Conservation (phyloP, 2,329 filamentous ascomycete species). For the Colletotrichum horii region DNA sequence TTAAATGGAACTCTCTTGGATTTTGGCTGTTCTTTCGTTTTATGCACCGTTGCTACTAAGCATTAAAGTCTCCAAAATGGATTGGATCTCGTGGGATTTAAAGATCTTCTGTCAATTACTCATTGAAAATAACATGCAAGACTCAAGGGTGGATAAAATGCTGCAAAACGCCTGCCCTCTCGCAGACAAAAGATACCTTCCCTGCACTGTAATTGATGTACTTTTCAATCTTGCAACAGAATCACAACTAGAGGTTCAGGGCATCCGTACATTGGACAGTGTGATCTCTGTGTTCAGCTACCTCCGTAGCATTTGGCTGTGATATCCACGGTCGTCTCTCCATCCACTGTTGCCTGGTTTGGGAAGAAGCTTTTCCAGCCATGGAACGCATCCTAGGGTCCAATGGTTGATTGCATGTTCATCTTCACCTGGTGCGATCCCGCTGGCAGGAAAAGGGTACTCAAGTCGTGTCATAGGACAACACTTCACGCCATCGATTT, state of each 20-base stretch:
- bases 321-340: background rate
- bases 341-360: background rate
- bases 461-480: background rate
- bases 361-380: background rate
- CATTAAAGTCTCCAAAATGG: too few species aligned
- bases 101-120: background rate
- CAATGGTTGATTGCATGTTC: background rate
- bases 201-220: background rate
- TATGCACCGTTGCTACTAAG: background rate
- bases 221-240: background rate
- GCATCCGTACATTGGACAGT: background rate
- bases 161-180: background rate
- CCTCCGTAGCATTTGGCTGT: background rate
- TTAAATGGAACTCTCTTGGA: too few species aligned
- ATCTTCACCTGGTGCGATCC: background rate
- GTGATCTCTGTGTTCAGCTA: background rate
- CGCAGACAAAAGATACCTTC: fast-evolving
- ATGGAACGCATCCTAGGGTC: background rate
- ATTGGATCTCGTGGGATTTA: background rate
- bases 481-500: background rate
- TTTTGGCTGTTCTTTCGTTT: too few species aligned
- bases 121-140: background rate
- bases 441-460: background rate
- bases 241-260: background rate
- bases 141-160: background rate